Conservation (phyloP, 495 filamentous ascomycete species). For the Lichina pygmaea region DNA sequence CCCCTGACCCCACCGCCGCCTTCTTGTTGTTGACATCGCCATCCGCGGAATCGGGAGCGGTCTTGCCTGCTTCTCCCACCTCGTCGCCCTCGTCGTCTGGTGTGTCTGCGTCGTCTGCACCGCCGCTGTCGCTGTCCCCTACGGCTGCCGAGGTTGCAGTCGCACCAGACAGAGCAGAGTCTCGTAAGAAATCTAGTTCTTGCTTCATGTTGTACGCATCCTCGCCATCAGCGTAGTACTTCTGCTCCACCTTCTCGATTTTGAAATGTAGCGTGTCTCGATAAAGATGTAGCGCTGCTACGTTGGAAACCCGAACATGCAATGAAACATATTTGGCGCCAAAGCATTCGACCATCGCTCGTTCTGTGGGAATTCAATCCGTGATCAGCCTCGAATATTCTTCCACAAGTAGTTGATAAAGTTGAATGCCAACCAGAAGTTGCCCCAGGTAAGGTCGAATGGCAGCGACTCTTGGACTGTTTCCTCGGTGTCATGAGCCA, state of each 20-base stretch:
- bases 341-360: conserved; percentile 89
- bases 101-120: background rate
- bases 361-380: conserved; percentile 24
- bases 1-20: conserved; percentile 9
- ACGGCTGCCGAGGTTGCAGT: conserved; percentile 11
- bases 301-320: conserved; percentile 83
- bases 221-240: conserved; percentile 97
- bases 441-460: too few species aligned
- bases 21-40: background rate
- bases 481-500: too few species aligned
- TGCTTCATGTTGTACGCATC: conserved; percentile 87
- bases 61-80: conserved; percentile 15
- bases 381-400: too few species aligned
- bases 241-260: conserved; percentile 66
- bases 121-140: conserved; percentile 16
- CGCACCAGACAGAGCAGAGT: background rate
- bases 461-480: too few species aligned
- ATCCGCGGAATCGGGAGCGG: too few species aligned
- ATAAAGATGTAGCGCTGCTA: conserved; percentile 73
- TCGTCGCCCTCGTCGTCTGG: conserved; percentile 8
- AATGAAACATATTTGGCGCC: conserved; percentile 77
- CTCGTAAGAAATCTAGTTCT: conserved; percentile 35
- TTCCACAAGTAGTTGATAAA: too few species aligned
- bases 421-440: too few species aligned
- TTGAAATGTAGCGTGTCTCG: conserved; percentile 80